Conservation (phyloP, 2,329 filamentous ascomycete species). For the Fusarium sp. region DNA sequence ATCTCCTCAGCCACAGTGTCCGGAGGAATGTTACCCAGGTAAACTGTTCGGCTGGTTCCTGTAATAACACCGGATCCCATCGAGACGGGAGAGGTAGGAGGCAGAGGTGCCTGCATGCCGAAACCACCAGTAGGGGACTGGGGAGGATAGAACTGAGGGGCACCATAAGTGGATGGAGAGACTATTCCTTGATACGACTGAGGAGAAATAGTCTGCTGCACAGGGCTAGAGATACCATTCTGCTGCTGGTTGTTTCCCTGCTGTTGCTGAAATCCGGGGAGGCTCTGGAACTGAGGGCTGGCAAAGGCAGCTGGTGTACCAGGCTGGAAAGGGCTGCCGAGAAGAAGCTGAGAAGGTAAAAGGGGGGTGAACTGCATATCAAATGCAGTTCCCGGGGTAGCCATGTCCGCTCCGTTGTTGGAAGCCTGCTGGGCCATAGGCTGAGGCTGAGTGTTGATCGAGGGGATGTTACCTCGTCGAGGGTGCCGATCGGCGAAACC, state of each 20-base stretch:
- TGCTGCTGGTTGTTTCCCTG: constrained; percentile 67
- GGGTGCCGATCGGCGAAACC: constrained; percentile 90
- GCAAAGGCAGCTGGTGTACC: constrained; percentile 91
- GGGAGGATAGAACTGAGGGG: constrained; percentile 85
- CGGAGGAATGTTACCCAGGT: constrained; percentile 97
- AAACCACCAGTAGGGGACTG: constrained; percentile 89
- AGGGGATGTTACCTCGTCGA: constrained; percentile 86
- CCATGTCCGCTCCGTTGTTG: constrained; percentile 77
- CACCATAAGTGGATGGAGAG: constrained; percentile 85
- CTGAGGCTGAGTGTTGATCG: constrained; percentile 89
- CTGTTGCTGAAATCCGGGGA: constrained; percentile 78
- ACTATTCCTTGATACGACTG: constrained; percentile 87
- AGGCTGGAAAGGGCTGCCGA: constrained; percentile 96
- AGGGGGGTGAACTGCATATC: constrained; percentile 99
- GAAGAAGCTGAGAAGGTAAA: constrained; percentile 91
- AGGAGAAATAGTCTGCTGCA: constrained; percentile 82
- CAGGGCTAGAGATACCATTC: constrained; percentile 77
- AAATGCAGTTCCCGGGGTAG: constrained; percentile 87
- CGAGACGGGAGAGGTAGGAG: constrained; percentile 79
- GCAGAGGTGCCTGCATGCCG: constrained; percentile 66
- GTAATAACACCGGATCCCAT: constrained; percentile 85
- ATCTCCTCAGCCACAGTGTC: constrained; percentile 98
- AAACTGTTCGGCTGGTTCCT: constrained; percentile 95
- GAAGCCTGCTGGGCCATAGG: constrained; percentile 62
- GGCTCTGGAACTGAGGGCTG: constrained; percentile 90